Evolutionary conservation across 805 yeast species (phyloP).

Genomic region (Ogataea neopini): DNA sequence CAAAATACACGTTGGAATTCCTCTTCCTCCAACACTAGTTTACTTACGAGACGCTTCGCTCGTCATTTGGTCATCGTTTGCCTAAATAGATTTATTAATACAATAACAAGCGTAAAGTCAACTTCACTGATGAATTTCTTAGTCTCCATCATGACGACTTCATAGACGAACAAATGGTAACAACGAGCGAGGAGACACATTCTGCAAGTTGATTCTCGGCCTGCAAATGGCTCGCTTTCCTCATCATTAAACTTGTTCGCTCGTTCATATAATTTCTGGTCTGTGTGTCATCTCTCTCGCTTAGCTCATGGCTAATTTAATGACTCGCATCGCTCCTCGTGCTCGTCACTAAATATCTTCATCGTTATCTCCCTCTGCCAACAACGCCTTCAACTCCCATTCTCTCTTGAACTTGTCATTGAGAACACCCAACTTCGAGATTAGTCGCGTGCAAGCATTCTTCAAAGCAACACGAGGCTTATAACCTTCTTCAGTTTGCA

Average conservation of each 20-base stretch:
- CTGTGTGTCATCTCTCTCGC: neutral
- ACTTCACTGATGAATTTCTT: no score
- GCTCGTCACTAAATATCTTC: slow-evolving; percentile 22
- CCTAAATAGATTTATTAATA: neutral
- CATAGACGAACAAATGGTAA: no score
- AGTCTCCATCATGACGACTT: no score
- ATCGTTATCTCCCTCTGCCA: slow-evolving; percentile 54
- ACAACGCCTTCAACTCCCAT: slow-evolving; percentile 84
- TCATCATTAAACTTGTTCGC: neutral
- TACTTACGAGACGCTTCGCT: no score
- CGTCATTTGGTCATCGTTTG: neutral
- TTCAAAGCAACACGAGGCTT: slow-evolving; percentile 87
- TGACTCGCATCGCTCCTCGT: neutral
- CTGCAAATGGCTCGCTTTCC: no score
- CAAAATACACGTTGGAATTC: no score
- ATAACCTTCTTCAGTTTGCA: slow-evolving; percentile 95
- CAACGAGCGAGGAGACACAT: no score
- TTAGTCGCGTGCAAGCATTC: slow-evolving; percentile 84
- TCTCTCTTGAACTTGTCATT: slow-evolving; percentile 83
- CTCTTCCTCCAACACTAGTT: no score
- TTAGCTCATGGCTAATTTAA: no score
- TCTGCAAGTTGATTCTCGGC: no score
- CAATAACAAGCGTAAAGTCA: neutral
- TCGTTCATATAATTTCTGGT: neutral
- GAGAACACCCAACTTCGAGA: slow-evolving; percentile 73